A percentile compares a stretch with the other conserved stretches of the same genome.
These are phyloP conservation scores for Xylariales sp. DNA, from an alignment of 2,329 filamentous ascomycete species.

Conservation along the genomic window DNA sequence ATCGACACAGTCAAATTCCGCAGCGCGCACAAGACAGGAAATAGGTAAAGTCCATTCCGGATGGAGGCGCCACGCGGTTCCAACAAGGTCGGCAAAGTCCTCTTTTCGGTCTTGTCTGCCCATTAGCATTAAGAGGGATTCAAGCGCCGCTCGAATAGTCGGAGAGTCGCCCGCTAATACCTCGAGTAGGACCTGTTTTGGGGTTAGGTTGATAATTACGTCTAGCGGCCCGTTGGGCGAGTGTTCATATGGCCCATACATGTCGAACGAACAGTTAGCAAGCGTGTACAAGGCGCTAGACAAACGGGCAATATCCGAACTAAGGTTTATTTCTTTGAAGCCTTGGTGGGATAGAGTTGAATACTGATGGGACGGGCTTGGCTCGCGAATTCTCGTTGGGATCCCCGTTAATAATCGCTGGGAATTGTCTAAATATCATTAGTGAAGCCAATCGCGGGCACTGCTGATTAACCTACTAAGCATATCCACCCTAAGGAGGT, in stretches of 20 bases:
- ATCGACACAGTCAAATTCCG: neutral
- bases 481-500: slow-evolving; percentile 11
- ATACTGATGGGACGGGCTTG: neutral
- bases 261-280: neutral
- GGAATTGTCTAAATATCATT: neutral
- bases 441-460: neutral
- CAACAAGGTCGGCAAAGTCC: neutral
- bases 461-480: neutral
- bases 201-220: slow-evolving; percentile 6
- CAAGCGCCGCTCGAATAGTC: neutral
- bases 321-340: neutral
- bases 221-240: neutral
- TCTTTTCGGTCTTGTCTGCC: neutral
- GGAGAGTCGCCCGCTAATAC: slow-evolving; percentile 14
- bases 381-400: too few species aligned
- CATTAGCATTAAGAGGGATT: too few species aligned
- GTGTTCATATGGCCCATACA: accelerated
- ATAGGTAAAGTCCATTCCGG: neutral
- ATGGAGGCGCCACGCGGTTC: neutral
- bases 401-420: neutral
- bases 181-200: slow-evolving; percentile 10
- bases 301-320: neutral
- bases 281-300: slow-evolving; percentile 4
- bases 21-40: neutral
- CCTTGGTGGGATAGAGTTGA: neutral